Evolutionary conservation across 257 asterid genomes (phyloP).

Genomic region (Prunella vulgaris): DNA sequence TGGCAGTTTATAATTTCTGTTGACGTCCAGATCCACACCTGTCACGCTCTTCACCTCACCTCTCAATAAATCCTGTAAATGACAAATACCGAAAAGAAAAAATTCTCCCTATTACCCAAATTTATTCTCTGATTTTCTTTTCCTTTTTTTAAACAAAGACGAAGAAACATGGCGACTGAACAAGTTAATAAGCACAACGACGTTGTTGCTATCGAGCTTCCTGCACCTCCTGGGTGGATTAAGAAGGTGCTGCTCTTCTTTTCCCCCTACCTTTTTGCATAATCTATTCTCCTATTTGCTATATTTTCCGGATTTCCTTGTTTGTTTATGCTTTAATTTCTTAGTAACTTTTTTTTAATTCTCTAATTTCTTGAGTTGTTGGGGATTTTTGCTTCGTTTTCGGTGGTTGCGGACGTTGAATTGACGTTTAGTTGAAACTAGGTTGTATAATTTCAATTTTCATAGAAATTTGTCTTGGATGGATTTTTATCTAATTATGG

Average conservation of each 20-base stretch:
- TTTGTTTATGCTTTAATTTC: not conserved
- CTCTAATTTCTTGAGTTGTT: conserved; percentile 6
- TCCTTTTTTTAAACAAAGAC: not conserved
- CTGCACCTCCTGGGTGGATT: conserved; percentile 57
- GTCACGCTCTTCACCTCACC: conserved; percentile 41
- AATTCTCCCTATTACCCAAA: not conserved
- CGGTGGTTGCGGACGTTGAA: conserved; percentile 13
- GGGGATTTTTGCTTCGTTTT: conserved; percentile 13
- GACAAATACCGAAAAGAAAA: not conserved
- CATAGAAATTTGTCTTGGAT: conserved; percentile 7
- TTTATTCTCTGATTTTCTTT: not conserved
- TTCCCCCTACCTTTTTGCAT: not conserved
- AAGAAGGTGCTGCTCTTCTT: conserved; percentile 39
- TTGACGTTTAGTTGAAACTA: conserved; percentile 11
- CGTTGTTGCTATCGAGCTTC: conserved; percentile 39
- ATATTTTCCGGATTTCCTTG: not conserved
- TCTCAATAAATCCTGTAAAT: conserved; percentile 18
- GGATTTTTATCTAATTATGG: too few relatives aligned
- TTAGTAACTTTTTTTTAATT: not conserved
- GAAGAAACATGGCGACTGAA: conserved; percentile 30
- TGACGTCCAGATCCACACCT: conserved; percentile 41
- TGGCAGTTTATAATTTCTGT: conserved; percentile 18
- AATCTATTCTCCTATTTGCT: not conserved
- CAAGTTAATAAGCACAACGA: conserved; percentile 30
- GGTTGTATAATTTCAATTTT: not conserved